Conservation (phyloP, 2,329 filamentous ascomycete species). For the Sarocladium brachiariae region DNA sequence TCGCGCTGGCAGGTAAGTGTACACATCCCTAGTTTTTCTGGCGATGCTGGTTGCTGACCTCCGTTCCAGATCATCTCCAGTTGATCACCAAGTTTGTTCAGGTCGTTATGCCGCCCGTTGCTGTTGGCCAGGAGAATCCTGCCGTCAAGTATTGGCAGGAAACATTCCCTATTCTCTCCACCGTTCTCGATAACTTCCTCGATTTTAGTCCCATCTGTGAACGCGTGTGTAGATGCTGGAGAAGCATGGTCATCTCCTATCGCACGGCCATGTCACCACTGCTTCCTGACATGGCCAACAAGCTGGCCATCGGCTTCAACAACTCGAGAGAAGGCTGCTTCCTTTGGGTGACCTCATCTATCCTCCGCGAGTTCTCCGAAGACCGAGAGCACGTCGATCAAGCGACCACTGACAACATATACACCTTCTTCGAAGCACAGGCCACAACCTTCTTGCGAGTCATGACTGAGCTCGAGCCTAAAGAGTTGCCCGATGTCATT, state of each 20-base stretch:
- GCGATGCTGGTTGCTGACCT: background rate
- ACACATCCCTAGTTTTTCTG: background rate
- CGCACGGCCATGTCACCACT: conserved; percentile 81
- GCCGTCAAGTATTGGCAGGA: conserved; percentile 96
- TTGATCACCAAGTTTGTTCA: conserved; percentile 89
- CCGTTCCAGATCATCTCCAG: conserved; percentile 68
- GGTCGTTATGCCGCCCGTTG: conserved; percentile 65
- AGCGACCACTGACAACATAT: conserved; percentile 79
- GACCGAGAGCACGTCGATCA: conserved; percentile 78
- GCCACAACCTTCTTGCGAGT: conserved; percentile 83
- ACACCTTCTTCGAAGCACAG: conserved; percentile 90
- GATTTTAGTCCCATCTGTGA: conserved; percentile 85
- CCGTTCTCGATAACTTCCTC: conserved; percentile 82
- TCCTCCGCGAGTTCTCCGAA: conserved; percentile 91
- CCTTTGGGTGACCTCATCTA: conserved; percentile 95
- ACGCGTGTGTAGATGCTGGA: conserved; percentile 89
- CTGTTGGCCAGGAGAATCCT: conserved; percentile 68
- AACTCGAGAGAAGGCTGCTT: conserved; percentile 90
- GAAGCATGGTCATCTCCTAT: conserved; percentile 95
- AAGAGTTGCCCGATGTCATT: conserved; percentile 75
- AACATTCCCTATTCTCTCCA: conserved; percentile 79
- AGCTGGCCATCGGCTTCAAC: conserved; percentile 78
- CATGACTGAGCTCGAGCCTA: conserved; percentile 71
- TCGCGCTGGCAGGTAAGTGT: conserved; percentile 70
- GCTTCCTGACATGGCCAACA: conserved; percentile 78